Conservation (phyloP, 768 basidiomycete genomes). For the Cytidiella melzeri region DNA sequence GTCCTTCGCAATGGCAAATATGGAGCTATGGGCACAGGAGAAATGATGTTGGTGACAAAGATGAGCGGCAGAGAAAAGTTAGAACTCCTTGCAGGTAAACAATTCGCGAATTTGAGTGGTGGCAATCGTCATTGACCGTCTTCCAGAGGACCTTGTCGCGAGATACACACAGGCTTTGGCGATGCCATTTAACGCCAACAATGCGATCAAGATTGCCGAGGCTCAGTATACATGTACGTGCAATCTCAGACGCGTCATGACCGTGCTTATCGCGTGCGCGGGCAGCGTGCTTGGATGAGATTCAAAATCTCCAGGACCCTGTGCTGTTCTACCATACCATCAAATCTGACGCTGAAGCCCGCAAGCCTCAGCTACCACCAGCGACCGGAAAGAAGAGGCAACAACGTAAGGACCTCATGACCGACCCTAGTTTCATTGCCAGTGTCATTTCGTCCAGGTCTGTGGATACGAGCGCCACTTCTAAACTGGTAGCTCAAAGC, state of each 20-base stretch:
- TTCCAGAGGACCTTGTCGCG: constrained; percentile 60
- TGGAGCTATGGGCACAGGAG: constrained; percentile 66
- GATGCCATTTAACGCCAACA: constrained; percentile 58
- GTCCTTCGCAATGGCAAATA: constrained; percentile 70
- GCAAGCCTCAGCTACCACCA: constrained; percentile 28
- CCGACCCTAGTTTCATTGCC: constrained; percentile 47
- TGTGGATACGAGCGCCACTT: no score
- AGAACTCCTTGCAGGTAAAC: constrained; percentile 67
- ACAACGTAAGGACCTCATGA: constrained; percentile 12
- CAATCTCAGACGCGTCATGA: not conserved
- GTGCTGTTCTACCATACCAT: constrained; percentile 56
- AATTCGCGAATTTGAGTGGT: no score
- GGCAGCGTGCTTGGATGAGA: constrained; percentile 45
- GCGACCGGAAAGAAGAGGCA: constrained; percentile 7
- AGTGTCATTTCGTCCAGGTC: constrained; percentile 56
- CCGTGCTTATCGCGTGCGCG: constrained; percentile 17
- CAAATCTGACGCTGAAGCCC: constrained; percentile 48
- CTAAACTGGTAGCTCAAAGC: no score
- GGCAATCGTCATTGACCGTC: no score
- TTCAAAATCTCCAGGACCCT: constrained; percentile 59
- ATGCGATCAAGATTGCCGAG: constrained; percentile 61
- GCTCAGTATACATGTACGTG: constrained; percentile 64
- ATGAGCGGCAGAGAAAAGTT: constrained; percentile 76
- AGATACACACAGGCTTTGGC: constrained; percentile 53
- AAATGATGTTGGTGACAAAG: constrained; percentile 49